A percentile compares a stretch with the other conserved stretches of the same genome.
Conservation (phyloP, 2,329 filamentous ascomycete genomes). For the Dactylellina parvicollis region DNA sequence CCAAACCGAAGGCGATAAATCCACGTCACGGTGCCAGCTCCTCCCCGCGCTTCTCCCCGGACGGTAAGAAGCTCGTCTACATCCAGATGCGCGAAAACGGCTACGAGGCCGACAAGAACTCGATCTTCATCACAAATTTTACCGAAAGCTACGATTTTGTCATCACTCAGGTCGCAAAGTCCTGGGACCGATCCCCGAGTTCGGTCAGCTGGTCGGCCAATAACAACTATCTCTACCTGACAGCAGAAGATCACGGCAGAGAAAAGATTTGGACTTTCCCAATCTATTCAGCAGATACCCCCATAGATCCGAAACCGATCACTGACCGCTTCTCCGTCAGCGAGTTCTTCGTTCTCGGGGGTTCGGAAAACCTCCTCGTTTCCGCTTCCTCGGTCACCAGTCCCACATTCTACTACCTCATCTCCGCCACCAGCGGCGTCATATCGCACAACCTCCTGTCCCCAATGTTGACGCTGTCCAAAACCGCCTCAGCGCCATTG, state of each 20-base stretch:
- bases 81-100: constrained; percentile 78
- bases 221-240: constrained; percentile 74
- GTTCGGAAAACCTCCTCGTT: constrained; percentile 68
- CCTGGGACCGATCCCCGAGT: constrained; percentile 68
- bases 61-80: constrained; percentile 77
- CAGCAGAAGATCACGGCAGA: constrained; percentile 75
- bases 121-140: constrained; percentile 61
- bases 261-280: constrained; percentile 72
- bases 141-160: constrained; percentile 59
- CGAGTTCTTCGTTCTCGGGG: constrained; percentile 55
- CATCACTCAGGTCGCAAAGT: constrained; percentile 61
- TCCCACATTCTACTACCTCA: constrained; percentile 74
- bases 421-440: constrained; percentile 62
- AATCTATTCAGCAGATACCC: constrained; percentile 66
- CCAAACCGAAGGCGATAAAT: constrained; percentile 59
- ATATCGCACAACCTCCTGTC: constrained; percentile 61
- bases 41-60: constrained; percentile 71
- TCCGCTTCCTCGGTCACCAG: constrained; percentile 76
- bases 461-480: constrained; percentile 22
- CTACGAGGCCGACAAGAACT: constrained; percentile 81
- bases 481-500: neutral
- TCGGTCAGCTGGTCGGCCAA: constrained; percentile 66
- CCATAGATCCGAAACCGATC: constrained; percentile 56
- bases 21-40: constrained; percentile 60
- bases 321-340: constrained; percentile 31